Evolutionary conservation across 225 moss, liverwort and hornwort species (phyloP).

Genomic region (Thuidium tamariscinum): DNA sequence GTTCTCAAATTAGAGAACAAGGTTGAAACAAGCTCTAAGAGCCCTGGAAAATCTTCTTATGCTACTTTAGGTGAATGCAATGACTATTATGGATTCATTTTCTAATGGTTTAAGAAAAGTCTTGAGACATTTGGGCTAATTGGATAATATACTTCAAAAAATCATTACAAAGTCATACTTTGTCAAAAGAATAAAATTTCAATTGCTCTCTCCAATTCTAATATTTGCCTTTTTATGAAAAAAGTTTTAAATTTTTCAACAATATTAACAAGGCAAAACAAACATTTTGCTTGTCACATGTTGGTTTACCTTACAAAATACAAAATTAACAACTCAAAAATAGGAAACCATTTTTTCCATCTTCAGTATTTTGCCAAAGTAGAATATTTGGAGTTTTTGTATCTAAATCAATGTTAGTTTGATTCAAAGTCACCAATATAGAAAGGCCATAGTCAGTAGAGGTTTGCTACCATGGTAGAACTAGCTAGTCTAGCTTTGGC

Average conservation of each 20-base stretch:
- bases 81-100: too few species aligned
- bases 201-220: neutral
- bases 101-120: neutral
- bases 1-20: too few species aligned
- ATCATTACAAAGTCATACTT: neutral
- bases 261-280: neutral
- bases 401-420: neutral
- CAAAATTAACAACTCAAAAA: neutral
- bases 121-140: neutral
- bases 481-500: fast-evolving
- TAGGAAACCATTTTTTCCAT: neutral
- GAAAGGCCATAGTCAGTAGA: fast-evolving
- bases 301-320: neutral
- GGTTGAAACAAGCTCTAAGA: too few species aligned
- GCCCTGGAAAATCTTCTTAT: neutral
- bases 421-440: neutral
- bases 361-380: fast-evolving
- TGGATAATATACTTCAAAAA: neutral
- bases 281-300: neutral
- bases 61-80: fast-evolving
- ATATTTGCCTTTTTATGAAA: neutral
- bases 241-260: neutral
- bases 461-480: fast-evolving
- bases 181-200: neutral
- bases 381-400: neutral